Conservation (phyloP, 345 rosid genomes). For the Citrus sp. region DNA sequence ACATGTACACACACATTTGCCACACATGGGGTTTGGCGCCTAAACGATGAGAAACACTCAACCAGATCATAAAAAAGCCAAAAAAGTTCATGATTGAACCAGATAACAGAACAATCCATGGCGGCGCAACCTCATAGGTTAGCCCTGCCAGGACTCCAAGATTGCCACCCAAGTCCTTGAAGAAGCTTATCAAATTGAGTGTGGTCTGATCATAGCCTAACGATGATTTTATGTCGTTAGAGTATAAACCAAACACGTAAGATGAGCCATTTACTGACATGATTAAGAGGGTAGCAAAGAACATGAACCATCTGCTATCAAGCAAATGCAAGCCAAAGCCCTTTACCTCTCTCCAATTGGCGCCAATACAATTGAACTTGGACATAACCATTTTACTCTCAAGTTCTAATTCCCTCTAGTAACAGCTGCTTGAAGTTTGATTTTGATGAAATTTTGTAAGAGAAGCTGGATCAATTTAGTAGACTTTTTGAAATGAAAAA, state of each 20-base stretch:
- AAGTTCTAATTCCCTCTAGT: too few relatives aligned
- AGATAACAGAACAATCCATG: slow-evolving; percentile 45
- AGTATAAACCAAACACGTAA: slow-evolving; percentile 52
- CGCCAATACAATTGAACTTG: slow-evolving; percentile 5
- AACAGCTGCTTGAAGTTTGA: too few relatives aligned
- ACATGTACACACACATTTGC: slow-evolving; percentile 49
- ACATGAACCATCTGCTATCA: slow-evolving; percentile 54
- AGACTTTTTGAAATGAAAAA: too few relatives aligned
- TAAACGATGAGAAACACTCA: slow-evolving; percentile 9
- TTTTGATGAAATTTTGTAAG: not conserved
- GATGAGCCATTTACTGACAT: slow-evolving; percentile 50
- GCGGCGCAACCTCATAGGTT: slow-evolving; percentile 45
- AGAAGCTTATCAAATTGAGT: slow-evolving; percentile 46
- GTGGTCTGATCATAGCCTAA: slow-evolving; percentile 52
- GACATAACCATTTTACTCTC: slow-evolving; percentile 9
- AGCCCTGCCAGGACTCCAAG: slow-evolving; percentile 49
- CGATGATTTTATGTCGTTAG: slow-evolving; percentile 36
- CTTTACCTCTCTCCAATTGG: slow-evolving; percentile 24
- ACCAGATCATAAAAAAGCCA: slow-evolving; percentile 52
- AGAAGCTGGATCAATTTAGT: not conserved
- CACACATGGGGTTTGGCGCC: slow-evolving; percentile 29
- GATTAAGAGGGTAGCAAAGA: slow-evolving; percentile 37
- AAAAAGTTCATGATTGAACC: slow-evolving; percentile 53
- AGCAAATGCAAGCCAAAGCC: slow-evolving; percentile 33
- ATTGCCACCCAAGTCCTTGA: slow-evolving; percentile 56